Conservation (phyloP, 1,284 basidiomycete genomes). For the Ganoderma sp. region DNA sequence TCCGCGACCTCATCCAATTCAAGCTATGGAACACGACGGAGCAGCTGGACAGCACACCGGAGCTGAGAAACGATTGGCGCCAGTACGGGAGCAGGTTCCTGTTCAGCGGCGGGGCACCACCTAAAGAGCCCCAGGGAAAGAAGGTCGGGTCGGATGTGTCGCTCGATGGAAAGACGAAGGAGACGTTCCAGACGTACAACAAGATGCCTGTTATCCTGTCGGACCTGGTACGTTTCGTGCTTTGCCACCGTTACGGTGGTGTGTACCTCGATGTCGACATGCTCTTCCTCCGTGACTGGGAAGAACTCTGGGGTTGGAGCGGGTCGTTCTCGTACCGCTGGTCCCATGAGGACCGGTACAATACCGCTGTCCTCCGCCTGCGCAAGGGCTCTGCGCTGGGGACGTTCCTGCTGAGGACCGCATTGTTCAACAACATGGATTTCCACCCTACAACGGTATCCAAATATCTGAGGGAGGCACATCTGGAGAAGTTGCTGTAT, state of each 20-base stretch:
- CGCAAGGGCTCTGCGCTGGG: slow-evolving; percentile 68
- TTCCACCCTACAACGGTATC: slow-evolving; percentile 75
- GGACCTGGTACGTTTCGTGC: slow-evolving; percentile 73
- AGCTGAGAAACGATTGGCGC: slow-evolving; percentile 68
- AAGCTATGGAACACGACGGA: slow-evolving; percentile 78
- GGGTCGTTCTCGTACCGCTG: slow-evolving; percentile 76
- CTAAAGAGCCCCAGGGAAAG: slow-evolving; percentile 41
- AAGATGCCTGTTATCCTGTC: slow-evolving; percentile 69
- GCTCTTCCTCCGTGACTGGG: slow-evolving; percentile 75
- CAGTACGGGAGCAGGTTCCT: slow-evolving; percentile 51
- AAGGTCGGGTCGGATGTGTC: slow-evolving; percentile 32
- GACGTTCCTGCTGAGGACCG: slow-evolving; percentile 70
- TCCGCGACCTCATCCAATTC: slow-evolving; percentile 71
- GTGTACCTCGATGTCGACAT: slow-evolving; percentile 77
- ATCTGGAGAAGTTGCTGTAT: slow-evolving; percentile 62
- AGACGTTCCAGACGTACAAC: slow-evolving; percentile 54
- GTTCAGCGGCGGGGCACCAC: slow-evolving; percentile 69
- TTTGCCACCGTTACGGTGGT: slow-evolving; percentile 72
- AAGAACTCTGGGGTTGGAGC: slow-evolving; percentile 73
- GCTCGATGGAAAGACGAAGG: slow-evolving; percentile 33
- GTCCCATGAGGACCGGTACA: slow-evolving; percentile 70
- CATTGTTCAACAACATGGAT: slow-evolving; percentile 69
- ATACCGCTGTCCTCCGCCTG: slow-evolving; percentile 71
- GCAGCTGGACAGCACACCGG: slow-evolving; percentile 67
- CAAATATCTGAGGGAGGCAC: slow-evolving; percentile 65